phyloP scores from a whole-genome alignment of 169 alveolate species.

The Eimeria necatrix region DNA sequence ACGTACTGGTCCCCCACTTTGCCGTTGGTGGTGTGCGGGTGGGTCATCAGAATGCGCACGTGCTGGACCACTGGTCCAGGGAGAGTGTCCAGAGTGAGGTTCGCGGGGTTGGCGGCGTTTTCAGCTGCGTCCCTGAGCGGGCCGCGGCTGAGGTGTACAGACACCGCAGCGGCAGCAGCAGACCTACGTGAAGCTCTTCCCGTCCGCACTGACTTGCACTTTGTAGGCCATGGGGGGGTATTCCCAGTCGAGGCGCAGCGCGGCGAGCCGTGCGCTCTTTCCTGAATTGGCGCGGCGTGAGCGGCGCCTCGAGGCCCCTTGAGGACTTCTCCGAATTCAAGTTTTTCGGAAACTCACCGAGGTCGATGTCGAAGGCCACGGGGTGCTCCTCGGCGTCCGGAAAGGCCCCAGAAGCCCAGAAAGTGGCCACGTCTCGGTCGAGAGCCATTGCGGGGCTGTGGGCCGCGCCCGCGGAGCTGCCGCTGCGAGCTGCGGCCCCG shows the following conservation, averaged over 20 bases:
- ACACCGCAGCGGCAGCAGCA: background rate
- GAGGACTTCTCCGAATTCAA: background rate
- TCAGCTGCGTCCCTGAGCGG: conserved; percentile 40
- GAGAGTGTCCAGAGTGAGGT: conserved; percentile 88
- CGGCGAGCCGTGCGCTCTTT: conserved; percentile 37
- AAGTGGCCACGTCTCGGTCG: conserved; percentile 83
- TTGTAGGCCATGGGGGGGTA: conserved; percentile 92
- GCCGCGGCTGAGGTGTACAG: background rate
- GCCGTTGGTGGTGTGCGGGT: conserved; percentile 93
- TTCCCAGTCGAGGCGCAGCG: conserved; percentile 92
- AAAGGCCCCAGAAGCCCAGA: conserved; percentile 87
- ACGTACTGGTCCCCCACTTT: conserved; percentile 89
- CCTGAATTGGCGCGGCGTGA: conserved; percentile 1
- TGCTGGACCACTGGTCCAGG: conserved; percentile 87
- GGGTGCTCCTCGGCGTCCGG: conserved; percentile 81
- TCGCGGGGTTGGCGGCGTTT: conserved; percentile 88
- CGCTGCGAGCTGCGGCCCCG: conserved; percentile 81
- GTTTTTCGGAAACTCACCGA: conserved; percentile 30
- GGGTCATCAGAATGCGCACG: conserved; percentile 89
- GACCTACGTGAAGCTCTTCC: conserved; percentile 84
- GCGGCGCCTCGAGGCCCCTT: background rate
- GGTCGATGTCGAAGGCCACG: conserved; percentile 63
- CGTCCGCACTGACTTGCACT: conserved; percentile 90
- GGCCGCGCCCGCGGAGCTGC: conserved; percentile 79
- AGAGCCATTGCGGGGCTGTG: conserved; percentile 81